These are phyloP conservation scores for Hymenoscyphus salicellus DNA, from an alignment of 2,329 filamentous ascomycete species.

Conservation along the genomic window DNA sequence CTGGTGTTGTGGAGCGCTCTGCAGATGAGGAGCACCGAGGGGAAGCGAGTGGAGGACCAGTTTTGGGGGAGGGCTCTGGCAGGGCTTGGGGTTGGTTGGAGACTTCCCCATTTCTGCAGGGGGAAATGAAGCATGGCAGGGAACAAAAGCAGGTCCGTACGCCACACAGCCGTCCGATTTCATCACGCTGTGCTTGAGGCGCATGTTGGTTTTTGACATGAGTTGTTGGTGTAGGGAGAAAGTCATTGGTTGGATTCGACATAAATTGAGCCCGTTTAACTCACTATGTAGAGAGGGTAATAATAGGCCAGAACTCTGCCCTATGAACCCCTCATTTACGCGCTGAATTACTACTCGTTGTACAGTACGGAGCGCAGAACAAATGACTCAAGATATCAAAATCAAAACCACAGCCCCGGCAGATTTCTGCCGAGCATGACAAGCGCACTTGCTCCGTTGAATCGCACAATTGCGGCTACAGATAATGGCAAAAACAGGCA, in stretches of 20 bases:
- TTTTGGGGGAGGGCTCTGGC: background rate
- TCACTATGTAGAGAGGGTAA: no score
- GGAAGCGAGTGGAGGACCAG: background rate
- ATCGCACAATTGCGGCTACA: background rate
- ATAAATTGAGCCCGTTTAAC: no score
- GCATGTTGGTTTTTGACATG: background rate
- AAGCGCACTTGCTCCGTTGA: background rate
- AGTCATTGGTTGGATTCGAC: no score
- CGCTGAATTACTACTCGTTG: no score
- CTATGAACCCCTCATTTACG: no score
- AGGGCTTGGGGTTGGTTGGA: slow-evolving; percentile 1
- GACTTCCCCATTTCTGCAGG: background rate
- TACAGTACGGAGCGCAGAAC: background rate
- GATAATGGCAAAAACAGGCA: background rate
- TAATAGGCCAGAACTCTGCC: no score
- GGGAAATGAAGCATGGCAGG: slow-evolving; percentile 5
- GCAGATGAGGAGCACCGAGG: background rate
- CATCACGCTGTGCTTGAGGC: background rate
- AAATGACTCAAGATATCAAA: background rate
- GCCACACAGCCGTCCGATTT: background rate
- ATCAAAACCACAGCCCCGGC: background rate
- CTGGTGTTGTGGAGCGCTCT: background rate
- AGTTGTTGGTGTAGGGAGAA: background rate
- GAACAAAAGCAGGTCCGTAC: background rate
- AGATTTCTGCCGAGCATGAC: background rate